Evolutionary conservation across 2,329 filamentous ascomycete genomes (phyloP), one percentile per base, ranked within the genome.

Genomic region (Stemphylium vesicarium): DNA sequence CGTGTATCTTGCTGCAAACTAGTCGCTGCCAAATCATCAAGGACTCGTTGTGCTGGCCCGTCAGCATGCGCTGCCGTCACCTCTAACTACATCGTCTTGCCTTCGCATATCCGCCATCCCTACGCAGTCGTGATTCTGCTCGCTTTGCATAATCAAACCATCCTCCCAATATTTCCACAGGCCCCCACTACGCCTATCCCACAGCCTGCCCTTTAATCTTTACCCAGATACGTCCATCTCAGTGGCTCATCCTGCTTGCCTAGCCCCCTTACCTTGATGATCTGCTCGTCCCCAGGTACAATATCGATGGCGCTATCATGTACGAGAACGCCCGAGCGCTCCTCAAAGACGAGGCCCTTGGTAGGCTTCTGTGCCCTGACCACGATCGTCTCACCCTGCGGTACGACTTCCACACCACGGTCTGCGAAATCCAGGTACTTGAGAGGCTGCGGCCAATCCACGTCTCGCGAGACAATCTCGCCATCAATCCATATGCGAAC

Each of bases 261-360:
- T 56, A 81, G 58, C 4, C 78, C 79, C 64, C 64, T 75, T 54
- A 81, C 78, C 51, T 63, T 74, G 60, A 81, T 73, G 40, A 76
- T 59, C 63, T 85, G 83, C 56, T 81, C 80, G 64, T 85, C 84
- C 6, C 83, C 83, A n/a, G 84, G 84, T 5, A 84, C 80, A 54
- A 85, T 69, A 64, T 86, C 84, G 48, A 86, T 77, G 8, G 82
- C 83, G 64, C 82, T 85, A 66, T 86, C 83, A 46, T 80, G 78
- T 16, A 85, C 70, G 11, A 79, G 75, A 37, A 85, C 78, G 10
- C 81, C 82, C 48, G 83, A 79, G 47, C 81, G 71, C 64, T 85
- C 84, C 67, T 85, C 84, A 59, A 85, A 85, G 4, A 85, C 84
- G n/a, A 86, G 70, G 11, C 84, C 83, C 60, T 86, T 86, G 2